Evolutionary conservation across 495 filamentous ascomycete species (phyloP).

Genomic region (Tuber umbilicatum): DNA sequence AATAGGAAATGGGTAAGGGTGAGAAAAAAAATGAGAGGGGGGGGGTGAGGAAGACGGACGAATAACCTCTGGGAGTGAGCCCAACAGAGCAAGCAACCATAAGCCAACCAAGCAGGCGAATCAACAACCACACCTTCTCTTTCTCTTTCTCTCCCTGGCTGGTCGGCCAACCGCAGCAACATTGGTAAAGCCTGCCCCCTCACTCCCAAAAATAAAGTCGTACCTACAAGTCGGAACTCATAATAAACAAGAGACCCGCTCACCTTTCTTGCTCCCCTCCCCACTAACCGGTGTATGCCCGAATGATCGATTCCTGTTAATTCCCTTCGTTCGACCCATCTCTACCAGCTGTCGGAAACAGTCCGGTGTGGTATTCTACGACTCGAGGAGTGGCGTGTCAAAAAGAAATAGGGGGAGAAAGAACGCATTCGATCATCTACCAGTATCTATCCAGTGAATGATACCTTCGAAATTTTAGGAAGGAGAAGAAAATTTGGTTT

Average conservation of each 20-base stretch:
- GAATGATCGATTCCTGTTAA: conserved; percentile 4
- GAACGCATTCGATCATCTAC: conserved; percentile 21
- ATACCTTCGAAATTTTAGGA: neutral
- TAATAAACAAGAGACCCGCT: neutral
- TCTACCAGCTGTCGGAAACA: neutral
- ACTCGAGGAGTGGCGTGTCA: conserved; percentile 32
- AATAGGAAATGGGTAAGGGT: neutral
- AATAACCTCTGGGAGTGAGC: neutral
- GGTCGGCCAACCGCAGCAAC: neutral
- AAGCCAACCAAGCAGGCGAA: neutral
- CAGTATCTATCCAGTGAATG: conserved; percentile 23
- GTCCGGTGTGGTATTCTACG: conserved; percentile 17
- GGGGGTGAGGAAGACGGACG: neutral
- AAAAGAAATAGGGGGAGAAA: conserved; percentile 2
- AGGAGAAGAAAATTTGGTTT: conserved; percentile 24
- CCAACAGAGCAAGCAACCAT: neutral
- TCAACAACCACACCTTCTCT: neutral
- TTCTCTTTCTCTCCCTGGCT: neutral
- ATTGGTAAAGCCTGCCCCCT: neutral
- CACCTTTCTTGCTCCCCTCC: neutral
- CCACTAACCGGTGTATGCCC: neutral
- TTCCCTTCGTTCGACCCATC: neutral
- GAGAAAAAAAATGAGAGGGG: neutral
- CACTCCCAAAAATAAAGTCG: neutral
- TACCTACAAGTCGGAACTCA: neutral